These are phyloP conservation scores for Termitomyces sp. DNA, from an alignment of 768 basidiomycete genomes.

Conservation along the genomic window DNA sequence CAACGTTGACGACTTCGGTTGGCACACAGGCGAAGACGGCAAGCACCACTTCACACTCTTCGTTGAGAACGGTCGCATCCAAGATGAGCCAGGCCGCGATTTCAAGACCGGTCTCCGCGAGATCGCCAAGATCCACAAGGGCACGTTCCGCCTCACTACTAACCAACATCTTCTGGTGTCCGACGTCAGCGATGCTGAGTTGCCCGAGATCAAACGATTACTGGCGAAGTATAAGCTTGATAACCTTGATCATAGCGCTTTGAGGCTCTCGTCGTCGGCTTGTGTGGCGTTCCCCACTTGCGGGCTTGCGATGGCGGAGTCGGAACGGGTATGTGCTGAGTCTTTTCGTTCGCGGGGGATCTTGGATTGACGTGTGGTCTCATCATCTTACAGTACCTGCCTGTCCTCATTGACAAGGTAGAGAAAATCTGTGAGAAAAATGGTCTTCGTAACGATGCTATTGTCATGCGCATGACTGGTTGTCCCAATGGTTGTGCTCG, in stretches of 20 bases:
- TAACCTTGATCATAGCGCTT: slow-evolving; percentile 70
- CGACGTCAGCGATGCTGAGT: slow-evolving; percentile 69
- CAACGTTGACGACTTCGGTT: slow-evolving; percentile 94
- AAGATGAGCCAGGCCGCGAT: slow-evolving; percentile 83
- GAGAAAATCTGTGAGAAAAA: slow-evolving; percentile 93
- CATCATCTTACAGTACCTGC: slow-evolving; percentile 62
- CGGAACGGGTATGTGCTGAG: slow-evolving; percentile 40
- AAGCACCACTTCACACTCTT: slow-evolving; percentile 89
- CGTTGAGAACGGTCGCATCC: slow-evolving; percentile 97
- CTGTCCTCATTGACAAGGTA: slow-evolving; percentile 88
- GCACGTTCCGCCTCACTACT: slow-evolving; percentile 86
- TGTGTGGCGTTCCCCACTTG: slow-evolving; percentile 99
- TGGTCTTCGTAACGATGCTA: slow-evolving; percentile 89
- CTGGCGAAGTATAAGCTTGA: slow-evolving; percentile 87
- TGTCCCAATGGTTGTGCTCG: slow-evolving; percentile 93
- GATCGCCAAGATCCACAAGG: slow-evolving; percentile 93
- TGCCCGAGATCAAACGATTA: slow-evolving; percentile 72
- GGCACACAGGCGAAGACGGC: slow-evolving; percentile 84
- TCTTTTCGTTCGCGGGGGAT: background rate
- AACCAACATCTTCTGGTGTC: slow-evolving; percentile 94
- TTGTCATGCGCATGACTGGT: slow-evolving; percentile 99
- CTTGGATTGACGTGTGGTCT: background rate
- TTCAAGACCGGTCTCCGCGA: slow-evolving; percentile 93
- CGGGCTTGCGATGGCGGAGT: slow-evolving; percentile 51
- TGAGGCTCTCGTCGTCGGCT: slow-evolving; percentile 87